A percentile compares a stretch with the other conserved stretches of the same genome.
Evolutionary conservation across 2,329 filamentous ascomycete species (phyloP).

Genomic region (Dichotomopilus funicola): DNA sequence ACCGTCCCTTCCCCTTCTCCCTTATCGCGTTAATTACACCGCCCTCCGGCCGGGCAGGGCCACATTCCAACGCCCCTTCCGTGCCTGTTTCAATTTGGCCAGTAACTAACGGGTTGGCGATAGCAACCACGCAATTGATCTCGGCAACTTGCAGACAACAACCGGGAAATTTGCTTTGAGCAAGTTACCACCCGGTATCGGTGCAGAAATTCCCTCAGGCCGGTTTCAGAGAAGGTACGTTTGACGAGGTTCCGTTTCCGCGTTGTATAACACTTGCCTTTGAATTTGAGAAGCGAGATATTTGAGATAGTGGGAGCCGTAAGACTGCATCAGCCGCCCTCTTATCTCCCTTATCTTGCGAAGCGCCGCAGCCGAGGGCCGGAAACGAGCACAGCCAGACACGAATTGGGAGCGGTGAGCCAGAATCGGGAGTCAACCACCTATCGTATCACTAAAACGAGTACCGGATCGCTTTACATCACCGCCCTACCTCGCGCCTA

Average conservation of each 20-base stretch:
- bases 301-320: too few relatives aligned
- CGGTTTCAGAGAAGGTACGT: slow-evolving; percentile 13
- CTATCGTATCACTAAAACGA: too few relatives aligned
- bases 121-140: slow-evolving; percentile 11
- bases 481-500: slow-evolving; percentile 9
- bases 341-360: slow-evolving; percentile 15
- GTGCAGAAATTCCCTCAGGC: not conserved
- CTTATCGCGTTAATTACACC: slow-evolving; percentile 6
- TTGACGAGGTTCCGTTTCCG: not conserved
- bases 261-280: too few relatives aligned
- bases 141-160: slow-evolving; percentile 3
- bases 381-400: slow-evolving; percentile 5
- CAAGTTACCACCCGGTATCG: too few relatives aligned
- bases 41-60: not conserved
- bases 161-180: not conserved
- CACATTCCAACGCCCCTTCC: not conserved
- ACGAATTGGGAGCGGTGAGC: slow-evolving; percentile 21
- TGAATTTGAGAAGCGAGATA: too few relatives aligned
- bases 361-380: slow-evolving; percentile 6
- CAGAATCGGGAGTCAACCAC: slow-evolving; percentile 16
- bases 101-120: slow-evolving; percentile 1
- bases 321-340: not conserved
- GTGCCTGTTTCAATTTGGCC: slow-evolving; percentile 6
- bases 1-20: not conserved
- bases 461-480: not conserved